phyloP scores from a whole-genome alignment of 1,139 yeast genomes.

The Hanseniaspora gamundiae region DNA sequence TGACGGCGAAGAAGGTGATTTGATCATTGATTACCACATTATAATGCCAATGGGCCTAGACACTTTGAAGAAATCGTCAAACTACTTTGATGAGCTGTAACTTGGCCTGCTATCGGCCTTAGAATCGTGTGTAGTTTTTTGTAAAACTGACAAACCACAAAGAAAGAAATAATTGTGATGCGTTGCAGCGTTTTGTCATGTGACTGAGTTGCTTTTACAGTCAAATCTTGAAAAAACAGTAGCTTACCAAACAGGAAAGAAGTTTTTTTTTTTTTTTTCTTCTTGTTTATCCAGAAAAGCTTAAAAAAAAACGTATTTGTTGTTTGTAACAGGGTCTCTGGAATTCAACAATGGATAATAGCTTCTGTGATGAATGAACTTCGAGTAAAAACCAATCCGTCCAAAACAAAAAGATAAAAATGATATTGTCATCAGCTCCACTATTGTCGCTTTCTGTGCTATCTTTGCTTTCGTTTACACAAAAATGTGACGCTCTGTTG shows the following conservation, averaged over 20 bases:
- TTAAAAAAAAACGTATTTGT: no score
- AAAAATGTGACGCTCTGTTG: conserved; percentile 27
- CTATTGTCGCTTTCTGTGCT: not conserved
- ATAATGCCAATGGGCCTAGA: conserved; percentile 24
- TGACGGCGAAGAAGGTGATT: conserved; percentile 54
- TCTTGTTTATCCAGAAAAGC: no score
- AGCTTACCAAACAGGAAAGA: no score
- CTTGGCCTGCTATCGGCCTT: not conserved
- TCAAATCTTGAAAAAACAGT: no score
- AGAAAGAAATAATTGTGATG: no score
- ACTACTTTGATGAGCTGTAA: conserved; percentile 6
- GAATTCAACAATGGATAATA: no score
- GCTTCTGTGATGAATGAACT: no score
- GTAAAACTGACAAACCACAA: not conserved
- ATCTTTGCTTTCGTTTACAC: conserved; percentile 4
- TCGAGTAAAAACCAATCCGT: not conserved
- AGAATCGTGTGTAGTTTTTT: not conserved
- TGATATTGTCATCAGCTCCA: not conserved
- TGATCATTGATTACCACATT: conserved; percentile 59
- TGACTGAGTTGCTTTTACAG: no score
- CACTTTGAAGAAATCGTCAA: not conserved
- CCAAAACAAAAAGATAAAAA: not conserved
- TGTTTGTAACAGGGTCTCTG: no score
- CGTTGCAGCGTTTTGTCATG: no score
- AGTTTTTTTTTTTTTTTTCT: no score